phyloP scores from a whole-genome alignment of 139 green algal genomes.

The Dunaliella sp. region DNA sequence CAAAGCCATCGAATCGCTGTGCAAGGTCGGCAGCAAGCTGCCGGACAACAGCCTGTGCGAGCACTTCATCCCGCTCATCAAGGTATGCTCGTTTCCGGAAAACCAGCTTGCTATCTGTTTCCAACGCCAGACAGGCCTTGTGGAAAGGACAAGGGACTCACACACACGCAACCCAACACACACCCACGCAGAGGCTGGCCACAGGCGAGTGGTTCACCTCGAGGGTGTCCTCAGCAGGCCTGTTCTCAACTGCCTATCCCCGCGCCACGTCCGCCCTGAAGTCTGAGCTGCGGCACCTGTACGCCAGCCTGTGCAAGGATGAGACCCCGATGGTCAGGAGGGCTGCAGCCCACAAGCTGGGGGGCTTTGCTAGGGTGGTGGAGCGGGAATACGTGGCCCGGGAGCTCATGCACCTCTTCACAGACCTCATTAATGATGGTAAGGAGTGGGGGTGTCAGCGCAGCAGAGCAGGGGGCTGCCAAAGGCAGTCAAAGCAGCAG shows the following conservation, averaged over 20 bases:
- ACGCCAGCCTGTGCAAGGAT: conserved; percentile 82
- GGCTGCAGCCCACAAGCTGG: conserved; percentile 85
- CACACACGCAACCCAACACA: too few relatives aligned
- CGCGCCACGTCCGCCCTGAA: conserved; percentile 33
- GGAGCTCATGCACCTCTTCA: conserved; percentile 90
- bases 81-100: too few relatives aligned
- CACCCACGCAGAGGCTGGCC: conserved; percentile 74
- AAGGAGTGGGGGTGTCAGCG: conserved; percentile 27
- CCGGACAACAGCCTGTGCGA: conserved; percentile 62
- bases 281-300: conserved; percentile 78
- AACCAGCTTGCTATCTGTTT: too few relatives aligned
- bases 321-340: conserved; percentile 98
- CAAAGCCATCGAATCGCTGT: conserved; percentile 86
- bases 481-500: too few relatives aligned
- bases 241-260: conserved; percentile 87
- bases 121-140: too few relatives aligned
- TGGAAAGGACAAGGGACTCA: too few relatives aligned
- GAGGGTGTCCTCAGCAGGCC: conserved; percentile 85
- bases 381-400: conserved; percentile 72
- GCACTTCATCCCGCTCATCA: conserved; percentile 81
- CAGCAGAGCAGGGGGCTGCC: too few relatives aligned
- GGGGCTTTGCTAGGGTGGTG: conserved; percentile 75
- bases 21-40: conserved; percentile 77
- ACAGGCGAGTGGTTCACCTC: conserved; percentile 96
- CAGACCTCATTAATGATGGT: conserved; percentile 87